These are phyloP conservation scores for Eruca vesicaria DNA, from an alignment of 441 rosid species.

Conservation along the genomic window DNA sequence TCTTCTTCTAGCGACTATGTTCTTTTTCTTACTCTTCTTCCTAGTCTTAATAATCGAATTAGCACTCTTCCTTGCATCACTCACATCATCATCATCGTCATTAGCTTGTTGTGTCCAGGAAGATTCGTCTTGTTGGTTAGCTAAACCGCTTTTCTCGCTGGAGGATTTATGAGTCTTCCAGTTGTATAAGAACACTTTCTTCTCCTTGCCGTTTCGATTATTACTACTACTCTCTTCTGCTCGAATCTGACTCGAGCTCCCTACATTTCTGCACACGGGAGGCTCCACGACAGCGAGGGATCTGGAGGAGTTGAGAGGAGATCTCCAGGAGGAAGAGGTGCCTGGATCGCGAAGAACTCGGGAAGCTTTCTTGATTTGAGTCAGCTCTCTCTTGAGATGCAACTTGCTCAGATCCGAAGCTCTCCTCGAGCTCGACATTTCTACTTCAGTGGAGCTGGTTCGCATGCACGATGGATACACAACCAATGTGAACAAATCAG, in stretches of 20 bases:
- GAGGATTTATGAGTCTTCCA: constrained; percentile 78
- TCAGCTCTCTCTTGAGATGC: constrained; percentile 84
- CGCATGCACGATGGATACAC: too few species aligned
- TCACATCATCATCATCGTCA: constrained; percentile 49
- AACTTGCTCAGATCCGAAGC: constrained; percentile 72
- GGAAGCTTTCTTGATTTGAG: constrained; percentile 86
- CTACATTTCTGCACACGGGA: constrained; percentile 7
- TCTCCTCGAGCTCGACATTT: constrained; percentile 49
- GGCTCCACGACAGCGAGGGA: constrained; percentile 58
- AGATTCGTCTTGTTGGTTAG: constrained; percentile 39
- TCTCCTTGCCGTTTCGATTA: constrained; percentile 39
- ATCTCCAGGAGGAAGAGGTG: constrained; percentile 84
- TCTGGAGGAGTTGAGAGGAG: constrained; percentile 73
- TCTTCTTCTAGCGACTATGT: constrained; percentile 35
- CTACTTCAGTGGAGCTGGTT: too few species aligned
- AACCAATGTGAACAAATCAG: too few species aligned
- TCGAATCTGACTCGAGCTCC: constrained; percentile 40
- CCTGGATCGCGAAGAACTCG: constrained; percentile 92
- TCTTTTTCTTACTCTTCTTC: constrained; percentile 54
- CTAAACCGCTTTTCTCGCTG: constrained; percentile 46
- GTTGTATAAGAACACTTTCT: constrained; percentile 69
- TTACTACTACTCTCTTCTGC: constrained; percentile 24
- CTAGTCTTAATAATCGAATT: constrained; percentile 52
- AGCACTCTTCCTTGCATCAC: constrained; percentile 67
- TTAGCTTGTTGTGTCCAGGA: constrained; percentile 55